phyloP scores from a whole-genome alignment of 306 rosid species.

The Notholithocarpus densiflorus region DNA sequence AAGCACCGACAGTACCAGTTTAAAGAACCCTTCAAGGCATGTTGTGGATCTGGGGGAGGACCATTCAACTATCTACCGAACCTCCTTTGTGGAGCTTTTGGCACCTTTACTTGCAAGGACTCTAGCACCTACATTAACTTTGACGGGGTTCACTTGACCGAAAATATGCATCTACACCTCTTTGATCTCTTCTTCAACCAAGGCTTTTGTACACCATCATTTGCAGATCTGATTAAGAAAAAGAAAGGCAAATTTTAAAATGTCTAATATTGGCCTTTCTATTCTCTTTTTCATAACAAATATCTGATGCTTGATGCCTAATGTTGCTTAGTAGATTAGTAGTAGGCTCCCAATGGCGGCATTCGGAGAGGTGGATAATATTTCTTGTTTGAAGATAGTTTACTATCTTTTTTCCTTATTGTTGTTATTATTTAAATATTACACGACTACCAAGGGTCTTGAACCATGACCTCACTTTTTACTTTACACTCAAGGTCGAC shows the following conservation, averaged over 20 bases:
- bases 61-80: neutral
- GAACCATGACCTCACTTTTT: no score
- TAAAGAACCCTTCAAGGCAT: constrained; percentile 26
- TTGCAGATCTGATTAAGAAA: neutral
- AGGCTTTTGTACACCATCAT: constrained; percentile 20
- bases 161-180: constrained; percentile 15
- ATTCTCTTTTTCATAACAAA: no score
- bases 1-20: neutral
- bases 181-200: constrained; percentile 23
- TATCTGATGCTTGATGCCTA: no score
- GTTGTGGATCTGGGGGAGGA: constrained; percentile 14
- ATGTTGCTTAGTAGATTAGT: no score
- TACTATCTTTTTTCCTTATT: no score
- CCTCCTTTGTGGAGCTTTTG: constrained; percentile 7
- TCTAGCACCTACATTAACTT: constrained; percentile 17
- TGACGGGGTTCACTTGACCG: constrained; percentile 25
- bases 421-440: no score
- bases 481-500: no score
- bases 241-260: constrained; percentile 1
- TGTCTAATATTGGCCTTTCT: no score
- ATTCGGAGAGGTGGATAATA: no score
- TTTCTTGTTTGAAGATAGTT: no score
- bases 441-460: no score
- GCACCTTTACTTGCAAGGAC: constrained; percentile 11
- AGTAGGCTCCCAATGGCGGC: no score